Base-by-base conservation (phyloP, 140 eudicot genomes). In the Erigeron philadelphicus region DNA sequence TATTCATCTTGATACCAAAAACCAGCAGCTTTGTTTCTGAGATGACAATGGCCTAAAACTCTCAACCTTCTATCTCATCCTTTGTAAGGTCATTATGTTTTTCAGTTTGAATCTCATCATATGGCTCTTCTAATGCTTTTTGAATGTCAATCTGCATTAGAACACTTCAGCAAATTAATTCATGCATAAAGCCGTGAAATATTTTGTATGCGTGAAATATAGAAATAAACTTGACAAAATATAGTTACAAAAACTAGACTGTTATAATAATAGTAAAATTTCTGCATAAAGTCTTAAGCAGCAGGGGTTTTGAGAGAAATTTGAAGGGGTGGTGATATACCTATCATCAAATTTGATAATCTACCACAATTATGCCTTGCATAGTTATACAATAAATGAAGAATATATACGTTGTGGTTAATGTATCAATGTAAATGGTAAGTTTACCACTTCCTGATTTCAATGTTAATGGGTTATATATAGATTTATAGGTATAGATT, bases 81-180 rank as follows among this genome's bases (percentile, higher is more conserved):
- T 64, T 4, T 41, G 9, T 40, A 66, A 19, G 18, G 7, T 15
- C 47, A 1, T 6, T 46, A 0, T 12, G 9, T 13, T 18, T 48
- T 61, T 43, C 2, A 48, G 8, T 58, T 41, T 40, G 55, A 45
- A 56, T 58, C 67, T 5, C 69, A 57, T 67, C 67, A 65, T 11
- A 40, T 25, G 19, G 50, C 64, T 76, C 82, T 77, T 81, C 89
- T 77, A 90, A 61, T 23, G 95, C 95, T 66, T 80, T 90, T 72
- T 79, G 55, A 60, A 90, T 84, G 72, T 90, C 95, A 25, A 9
- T 86, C 97, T 90, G 88, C 86, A 79, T 67, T 44, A 15, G 55
- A 17, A 67, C 67, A 74, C 15, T 40, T 41, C 43, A 55, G 12
- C 78, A 64, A 21, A 70, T 72, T 60, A 78, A 54, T 5, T 11